Evolutionary conservation across 352 stramenopile genomes (phyloP).

Genomic region (Phytophthora hibernalis): DNA sequence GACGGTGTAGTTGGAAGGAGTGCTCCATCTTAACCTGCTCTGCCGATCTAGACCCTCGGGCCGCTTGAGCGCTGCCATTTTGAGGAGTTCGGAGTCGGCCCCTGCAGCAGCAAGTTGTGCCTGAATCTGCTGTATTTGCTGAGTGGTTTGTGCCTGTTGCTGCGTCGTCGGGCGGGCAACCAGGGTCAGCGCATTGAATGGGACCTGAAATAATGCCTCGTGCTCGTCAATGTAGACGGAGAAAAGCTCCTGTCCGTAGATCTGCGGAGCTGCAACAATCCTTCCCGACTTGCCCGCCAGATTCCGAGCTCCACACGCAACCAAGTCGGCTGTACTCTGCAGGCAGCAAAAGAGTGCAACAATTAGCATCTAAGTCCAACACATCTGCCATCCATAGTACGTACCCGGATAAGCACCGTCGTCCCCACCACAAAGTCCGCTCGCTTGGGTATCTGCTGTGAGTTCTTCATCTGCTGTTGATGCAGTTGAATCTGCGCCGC

Average conservation of each 20-base stretch:
- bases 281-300: constrained; percentile 76
- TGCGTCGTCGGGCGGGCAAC: constrained; percentile 50
- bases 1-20: constrained; percentile 84
- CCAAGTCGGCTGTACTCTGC: constrained; percentile 75
- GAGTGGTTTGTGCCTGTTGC: constrained; percentile 44
- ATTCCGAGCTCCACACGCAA: constrained; percentile 78
- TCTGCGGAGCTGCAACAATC: constrained; percentile 75
- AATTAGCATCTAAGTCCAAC: not conserved
- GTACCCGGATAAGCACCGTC: constrained; percentile 73
- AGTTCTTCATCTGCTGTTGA: constrained; percentile 46
- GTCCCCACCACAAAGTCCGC: constrained; percentile 73
- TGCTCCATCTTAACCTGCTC: constrained; percentile 89
- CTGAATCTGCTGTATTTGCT: constrained; percentile 45
- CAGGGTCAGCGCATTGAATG: constrained; percentile 78
- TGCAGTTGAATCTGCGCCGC: constrained; percentile 41
- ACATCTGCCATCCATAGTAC: constrained; percentile 6
- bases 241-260: constrained; percentile 83
- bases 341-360: not conserved
- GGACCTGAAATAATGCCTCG: constrained; percentile 82
- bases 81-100: constrained; percentile 21
- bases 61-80: constrained; percentile 27
- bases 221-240: constrained; percentile 88
- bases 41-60: constrained; percentile 34
- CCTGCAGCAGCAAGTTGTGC: constrained; percentile 37
- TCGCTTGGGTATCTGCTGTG: constrained; percentile 45